These are phyloP conservation scores for Flaveria brownii DNA, from an alignment of 129 eudicot genomes.

Conservation along the genomic window DNA sequence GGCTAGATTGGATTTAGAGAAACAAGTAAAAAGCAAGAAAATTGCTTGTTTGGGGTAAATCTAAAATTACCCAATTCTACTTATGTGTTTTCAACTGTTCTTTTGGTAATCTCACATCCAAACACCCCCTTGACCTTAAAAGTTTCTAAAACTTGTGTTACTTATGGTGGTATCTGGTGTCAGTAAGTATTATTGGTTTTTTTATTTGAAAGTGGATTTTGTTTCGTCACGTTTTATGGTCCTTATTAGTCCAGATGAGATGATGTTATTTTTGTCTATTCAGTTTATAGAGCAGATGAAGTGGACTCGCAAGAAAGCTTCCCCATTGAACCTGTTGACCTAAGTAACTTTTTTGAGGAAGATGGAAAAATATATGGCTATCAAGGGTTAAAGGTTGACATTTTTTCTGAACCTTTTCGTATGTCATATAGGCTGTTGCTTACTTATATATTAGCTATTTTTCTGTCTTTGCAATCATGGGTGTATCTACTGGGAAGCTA, in stretches of 20 bases:
- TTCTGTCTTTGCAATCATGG: not conserved
- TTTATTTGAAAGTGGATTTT: not conserved
- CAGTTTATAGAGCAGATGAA: constrained; percentile 81
- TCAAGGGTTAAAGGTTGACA: constrained; percentile 62
- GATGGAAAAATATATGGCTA: constrained; percentile 93
- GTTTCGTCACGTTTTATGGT: not conserved
- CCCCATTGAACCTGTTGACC: constrained; percentile 71
- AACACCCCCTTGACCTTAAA: not conserved
- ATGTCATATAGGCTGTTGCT: not conserved
- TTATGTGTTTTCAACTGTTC: not conserved
- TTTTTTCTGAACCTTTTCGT: not conserved
- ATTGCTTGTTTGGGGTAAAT: not conserved
- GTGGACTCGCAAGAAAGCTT: constrained; percentile 67
- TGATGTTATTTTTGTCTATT: too few species aligned
- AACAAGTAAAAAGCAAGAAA: not conserved
- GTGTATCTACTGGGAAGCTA: not conserved
- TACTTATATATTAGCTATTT: not conserved
- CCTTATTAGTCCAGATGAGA: too few species aligned
- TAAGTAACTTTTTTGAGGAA: constrained; percentile 74
- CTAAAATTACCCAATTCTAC: not conserved
- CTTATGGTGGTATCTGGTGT: constrained; percentile 1
- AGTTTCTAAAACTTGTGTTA: not conserved
- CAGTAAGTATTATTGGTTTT: not conserved
- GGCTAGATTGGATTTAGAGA: not conserved
- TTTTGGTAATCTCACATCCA: not conserved